Conservation (phyloP, 768 basidiomycete genomes). For the Amanita phalloides region DNA sequence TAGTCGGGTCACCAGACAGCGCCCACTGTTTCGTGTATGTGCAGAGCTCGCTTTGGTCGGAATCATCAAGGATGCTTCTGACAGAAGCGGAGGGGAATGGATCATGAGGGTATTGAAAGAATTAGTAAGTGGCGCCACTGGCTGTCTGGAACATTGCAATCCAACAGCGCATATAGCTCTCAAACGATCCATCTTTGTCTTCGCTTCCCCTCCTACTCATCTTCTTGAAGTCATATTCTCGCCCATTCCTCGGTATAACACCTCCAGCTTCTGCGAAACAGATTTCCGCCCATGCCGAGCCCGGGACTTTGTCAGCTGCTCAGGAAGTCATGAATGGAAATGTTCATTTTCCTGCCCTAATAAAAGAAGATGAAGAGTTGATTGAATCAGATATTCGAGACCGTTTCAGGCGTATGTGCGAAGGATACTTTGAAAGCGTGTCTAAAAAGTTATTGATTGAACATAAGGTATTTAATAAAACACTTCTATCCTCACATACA, state of each 20-base stretch:
- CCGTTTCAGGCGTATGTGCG: conserved; percentile 86
- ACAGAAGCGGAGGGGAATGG: conserved; percentile 73
- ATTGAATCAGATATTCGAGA: conserved; percentile 81
- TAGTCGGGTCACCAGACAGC: conserved; percentile 66
- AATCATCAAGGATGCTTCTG: conserved; percentile 63
- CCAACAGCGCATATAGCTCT: conserved; percentile 42
- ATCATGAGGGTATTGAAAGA: conserved; percentile 83
- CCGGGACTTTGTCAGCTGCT: conserved; percentile 39
- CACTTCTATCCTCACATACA: not conserved
- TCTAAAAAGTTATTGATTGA: conserved; percentile 88
- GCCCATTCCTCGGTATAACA: conserved; percentile 76
- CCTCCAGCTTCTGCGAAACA: conserved; percentile 47
- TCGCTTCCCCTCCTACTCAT: conserved; percentile 86
- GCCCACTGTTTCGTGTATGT: conserved; percentile 78
- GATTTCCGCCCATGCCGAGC: conserved; percentile 41
- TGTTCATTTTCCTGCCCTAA: conserved; percentile 26
- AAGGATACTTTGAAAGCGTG: conserved; percentile 87
- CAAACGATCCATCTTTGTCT: conserved; percentile 76
- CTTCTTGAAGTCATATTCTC: conserved; percentile 88
- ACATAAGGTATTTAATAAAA: conserved; percentile 50
- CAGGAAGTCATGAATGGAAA: conserved; percentile 18
- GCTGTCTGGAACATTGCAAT: not conserved
- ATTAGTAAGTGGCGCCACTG: conserved; percentile 42
- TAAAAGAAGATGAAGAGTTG: conserved; percentile 56
- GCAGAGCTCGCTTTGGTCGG: conserved; percentile 87